Conservation (phyloP, 257 asterid species). For the Solanum arcanum region DNA sequence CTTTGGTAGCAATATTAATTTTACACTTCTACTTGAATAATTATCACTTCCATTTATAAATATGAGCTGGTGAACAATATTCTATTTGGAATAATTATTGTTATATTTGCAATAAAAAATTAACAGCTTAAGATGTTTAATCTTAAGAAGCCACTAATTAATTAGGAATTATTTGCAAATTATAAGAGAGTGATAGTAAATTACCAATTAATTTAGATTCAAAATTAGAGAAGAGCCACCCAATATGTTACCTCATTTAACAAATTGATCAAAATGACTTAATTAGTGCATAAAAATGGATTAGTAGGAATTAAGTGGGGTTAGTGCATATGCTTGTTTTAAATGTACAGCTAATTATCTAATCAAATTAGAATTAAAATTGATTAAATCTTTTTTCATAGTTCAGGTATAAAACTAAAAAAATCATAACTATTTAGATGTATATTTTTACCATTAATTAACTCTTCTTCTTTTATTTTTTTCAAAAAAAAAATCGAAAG, state of each 20-base stretch:
- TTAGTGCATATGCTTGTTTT: not conserved
- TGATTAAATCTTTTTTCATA: not conserved
- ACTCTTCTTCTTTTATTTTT: not conserved
- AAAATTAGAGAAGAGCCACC: not conserved
- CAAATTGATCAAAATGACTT: not conserved
- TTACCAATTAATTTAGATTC: not conserved
- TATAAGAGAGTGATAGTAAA: not conserved
- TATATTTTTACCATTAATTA: not conserved
- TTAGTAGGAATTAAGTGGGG: not conserved
- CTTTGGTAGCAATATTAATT: not conserved
- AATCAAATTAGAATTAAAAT: not conserved
- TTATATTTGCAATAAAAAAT: not conserved
- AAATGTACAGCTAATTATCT: not conserved
- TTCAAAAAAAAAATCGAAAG: not conserved
- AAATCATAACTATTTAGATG: no score
- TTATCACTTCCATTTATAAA: not conserved
- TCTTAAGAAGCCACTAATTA: not conserved
- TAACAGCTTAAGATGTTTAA: not conserved
- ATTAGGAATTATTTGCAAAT: not conserved
- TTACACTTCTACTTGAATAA: not conserved
- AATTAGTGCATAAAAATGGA: not conserved
- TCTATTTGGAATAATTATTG: not conserved
- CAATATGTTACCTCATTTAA: not conserved
- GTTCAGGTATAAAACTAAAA: not conserved
- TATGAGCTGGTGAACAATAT: not conserved